Base-by-base conservation (phyloP, 1,284 basidiomycete species). In the Wolfiporia cocos region DNA sequence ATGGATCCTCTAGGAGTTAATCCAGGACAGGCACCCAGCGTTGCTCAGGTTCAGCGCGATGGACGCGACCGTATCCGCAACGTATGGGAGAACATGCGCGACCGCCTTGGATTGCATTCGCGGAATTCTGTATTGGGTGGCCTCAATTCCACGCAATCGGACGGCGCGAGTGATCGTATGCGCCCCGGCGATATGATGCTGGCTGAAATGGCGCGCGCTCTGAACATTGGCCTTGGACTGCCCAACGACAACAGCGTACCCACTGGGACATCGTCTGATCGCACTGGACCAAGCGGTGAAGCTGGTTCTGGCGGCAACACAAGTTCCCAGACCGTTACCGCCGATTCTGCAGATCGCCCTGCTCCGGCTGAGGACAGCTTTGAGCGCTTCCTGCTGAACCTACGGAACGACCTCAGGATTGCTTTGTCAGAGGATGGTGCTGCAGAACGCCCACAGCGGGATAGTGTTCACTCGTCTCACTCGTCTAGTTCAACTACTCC, bases 171-270 rank as follows among this genome's bases (percentile, higher is more conserved):
- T 35, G 50, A 22, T 20, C 56, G 56, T 44, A 49, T 55, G 58
- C 53, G 49, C 11, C 51, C 57, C 50, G 35, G 65, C 57, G 44
- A 83, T 77, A 52, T 75, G 74, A 37, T 87, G 73, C 67, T 87
- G 36, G 74, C 78, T 1, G 83, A 86, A 58, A 85, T 87, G 79
- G 79, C 82, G 20, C 67, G 84, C 28, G 84, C 81, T 5, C 81
- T 87, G 53, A 83, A 83, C 51, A 65, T 83, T 38, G 83, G 82
- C 5, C 67, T 86, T 20, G 80, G 81, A 1, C 63, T 81, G 21
- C 54, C 47, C 17, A 47, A 39, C 15, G 48, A 53, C 30, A 47
- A 43, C 26, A 26, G 47, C 2, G 37, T 23, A 39, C 43, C 14
- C 32, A 24, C 18, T 22, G 17, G 41, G 20, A 18, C 28, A 42